Percentiles rank a stretch among this genome's conserved stretches.
Evolutionary conservation across 176 grass and related monocot genomes (phyloP).

Genomic region (Oryza punctata): DNA sequence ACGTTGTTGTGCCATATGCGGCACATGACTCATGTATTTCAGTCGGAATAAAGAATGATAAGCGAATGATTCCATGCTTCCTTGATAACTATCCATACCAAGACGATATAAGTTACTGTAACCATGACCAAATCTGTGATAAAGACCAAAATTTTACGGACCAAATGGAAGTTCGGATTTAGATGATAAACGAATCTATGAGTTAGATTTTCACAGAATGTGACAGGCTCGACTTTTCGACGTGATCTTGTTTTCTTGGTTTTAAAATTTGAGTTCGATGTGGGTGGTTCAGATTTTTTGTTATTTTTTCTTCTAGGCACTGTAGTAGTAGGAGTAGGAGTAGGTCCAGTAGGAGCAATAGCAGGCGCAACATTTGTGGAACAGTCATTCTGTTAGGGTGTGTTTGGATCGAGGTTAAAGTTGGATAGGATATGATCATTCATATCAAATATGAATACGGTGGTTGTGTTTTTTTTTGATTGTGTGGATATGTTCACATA

Average conservation of each 20-base stretch:
- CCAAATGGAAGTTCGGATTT: neutral
- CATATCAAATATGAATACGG: no score
- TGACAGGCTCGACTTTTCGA: neutral
- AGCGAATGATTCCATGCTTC: neutral
- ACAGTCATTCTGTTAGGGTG: no score
- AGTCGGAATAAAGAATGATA: neutral
- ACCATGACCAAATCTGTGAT: neutral
- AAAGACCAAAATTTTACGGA: neutral
- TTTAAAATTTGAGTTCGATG: no score
- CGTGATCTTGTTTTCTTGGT: neutral
- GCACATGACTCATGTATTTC: neutral
- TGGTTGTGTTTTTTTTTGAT: no score
- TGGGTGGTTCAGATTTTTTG: no score
- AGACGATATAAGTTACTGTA: neutral
- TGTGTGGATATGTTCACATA: no score
- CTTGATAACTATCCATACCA: neutral
- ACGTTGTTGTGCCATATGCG: neutral
- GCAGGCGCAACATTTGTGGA: neutral
- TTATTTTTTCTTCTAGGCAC: neutral
- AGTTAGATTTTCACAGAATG: constrained; percentile 19
- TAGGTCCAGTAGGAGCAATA: neutral
- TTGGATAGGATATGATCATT: no score
- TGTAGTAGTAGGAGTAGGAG: neutral
- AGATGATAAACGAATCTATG: no score
- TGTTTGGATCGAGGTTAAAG: no score